These are phyloP conservation scores for Zygosaccharomyces pseudorouxii DNA, from an alignment of 805 yeast genomes.

Conservation along the genomic window DNA sequence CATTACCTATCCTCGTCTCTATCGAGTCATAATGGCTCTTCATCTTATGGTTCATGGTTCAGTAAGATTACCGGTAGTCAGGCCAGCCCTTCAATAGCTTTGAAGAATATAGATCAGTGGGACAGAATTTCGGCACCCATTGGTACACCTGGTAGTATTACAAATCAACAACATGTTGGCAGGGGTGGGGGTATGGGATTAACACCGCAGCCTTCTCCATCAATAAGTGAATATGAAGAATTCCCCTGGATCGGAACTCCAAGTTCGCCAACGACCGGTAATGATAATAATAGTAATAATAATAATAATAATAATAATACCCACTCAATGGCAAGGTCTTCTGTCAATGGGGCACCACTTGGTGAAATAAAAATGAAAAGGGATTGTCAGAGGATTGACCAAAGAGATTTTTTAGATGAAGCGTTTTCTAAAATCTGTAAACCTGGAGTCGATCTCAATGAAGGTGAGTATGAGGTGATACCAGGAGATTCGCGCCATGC, in stretches of 20 bases:
- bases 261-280: slow-evolving; percentile 23
- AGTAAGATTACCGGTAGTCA: slow-evolving; percentile 26
- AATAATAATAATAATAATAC: neutral
- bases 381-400: slow-evolving; percentile 26
- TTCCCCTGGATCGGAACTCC: slow-evolving; percentile 39
- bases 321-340: slow-evolving; percentile 6
- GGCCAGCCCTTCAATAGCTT: slow-evolving; percentile 22
- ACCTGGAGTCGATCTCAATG: slow-evolving; percentile 6
- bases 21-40: slow-evolving; percentile 31
- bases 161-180: slow-evolving; percentile 26
- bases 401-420: slow-evolving; percentile 28
- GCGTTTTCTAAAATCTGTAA: slow-evolving; percentile 25
- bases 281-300: slow-evolving; percentile 6
- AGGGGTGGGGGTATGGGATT: slow-evolving; percentile 16
- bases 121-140: slow-evolving; percentile 23
- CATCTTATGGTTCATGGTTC: slow-evolving; percentile 35
- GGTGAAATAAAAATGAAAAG: slow-evolving; percentile 22
- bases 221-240: slow-evolving; percentile 37
- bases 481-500: slow-evolving; percentile 24
- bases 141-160: slow-evolving; percentile 27
- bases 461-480: slow-evolving; percentile 16
- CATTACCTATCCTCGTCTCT: slow-evolving; percentile 39
- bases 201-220: slow-evolving; percentile 38
- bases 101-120: slow-evolving; percentile 23
- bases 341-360: slow-evolving; percentile 12